Evolutionary conservation across 2,329 filamentous ascomycete genomes (phyloP).

Genomic region (Arthrobotrys sinensis): DNA sequence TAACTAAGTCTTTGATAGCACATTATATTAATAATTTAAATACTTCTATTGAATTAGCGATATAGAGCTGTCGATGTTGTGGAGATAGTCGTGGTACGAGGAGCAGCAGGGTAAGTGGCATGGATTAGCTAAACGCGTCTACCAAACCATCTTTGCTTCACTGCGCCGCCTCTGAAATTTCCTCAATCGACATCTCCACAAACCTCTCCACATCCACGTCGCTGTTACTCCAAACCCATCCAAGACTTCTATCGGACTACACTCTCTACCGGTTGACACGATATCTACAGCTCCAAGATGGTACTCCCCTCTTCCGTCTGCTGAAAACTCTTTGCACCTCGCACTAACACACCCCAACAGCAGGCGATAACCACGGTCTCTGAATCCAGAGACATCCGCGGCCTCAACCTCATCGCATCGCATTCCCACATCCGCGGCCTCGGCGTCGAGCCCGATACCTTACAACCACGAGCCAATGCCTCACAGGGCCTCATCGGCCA

Average conservation of each 20-base stretch:
- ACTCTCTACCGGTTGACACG: background rate
- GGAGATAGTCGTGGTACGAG: too few species aligned
- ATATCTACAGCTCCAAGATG: constrained; percentile 32
- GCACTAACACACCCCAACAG: constrained; percentile 59
- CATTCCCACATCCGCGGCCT: constrained; percentile 98
- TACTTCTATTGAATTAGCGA: too few species aligned
- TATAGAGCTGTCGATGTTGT: too few species aligned
- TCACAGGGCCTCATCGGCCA: constrained; percentile 97
- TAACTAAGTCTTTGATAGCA: too few species aligned
- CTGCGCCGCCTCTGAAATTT: constrained; percentile 37
- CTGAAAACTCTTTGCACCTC: constrained; percentile 13
- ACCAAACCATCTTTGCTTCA: constrained; percentile 24
- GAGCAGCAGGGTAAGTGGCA: background rate
- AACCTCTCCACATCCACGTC: constrained; percentile 18
- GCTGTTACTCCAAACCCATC: background rate
- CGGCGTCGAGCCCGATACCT: constrained; percentile 88
- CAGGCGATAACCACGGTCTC: constrained; percentile 82
- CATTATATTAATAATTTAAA: too few species aligned
- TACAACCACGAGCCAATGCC: constrained; percentile 82
- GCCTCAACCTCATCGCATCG: constrained; percentile 96
- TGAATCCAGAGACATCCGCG: constrained; percentile 94
- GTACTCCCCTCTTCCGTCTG: constrained; percentile 1
- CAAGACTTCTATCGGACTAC: background rate
- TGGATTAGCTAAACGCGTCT: constrained; percentile 45
- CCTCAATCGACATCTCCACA: constrained; percentile 13